A percentile compares a stretch with the other conserved stretches of the same genome.
These are phyloP conservation scores for Carex cristatella DNA, from an alignment of 176 grass and related monocot genomes.

Conservation along the genomic window DNA sequence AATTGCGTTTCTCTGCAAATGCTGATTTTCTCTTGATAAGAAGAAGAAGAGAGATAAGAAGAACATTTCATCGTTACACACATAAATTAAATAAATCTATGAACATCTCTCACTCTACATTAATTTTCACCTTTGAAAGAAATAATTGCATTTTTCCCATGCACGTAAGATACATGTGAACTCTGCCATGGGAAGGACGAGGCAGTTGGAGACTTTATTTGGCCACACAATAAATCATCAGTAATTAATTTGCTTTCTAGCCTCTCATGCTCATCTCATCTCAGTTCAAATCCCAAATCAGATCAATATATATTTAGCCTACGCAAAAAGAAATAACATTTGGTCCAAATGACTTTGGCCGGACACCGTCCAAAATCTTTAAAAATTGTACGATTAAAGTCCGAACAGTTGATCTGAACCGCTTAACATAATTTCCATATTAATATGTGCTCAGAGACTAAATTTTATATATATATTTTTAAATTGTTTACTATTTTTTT, in stretches of 20 bases:
- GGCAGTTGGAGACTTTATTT: constrained; percentile 25
- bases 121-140: constrained; percentile 12
- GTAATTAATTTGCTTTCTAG: constrained; percentile 17
- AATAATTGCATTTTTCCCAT: constrained; percentile 16
- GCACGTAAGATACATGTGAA: constrained; percentile 39
- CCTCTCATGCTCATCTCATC: background rate
- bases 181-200: constrained; percentile 46
- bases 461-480: no score
- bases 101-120: background rate
- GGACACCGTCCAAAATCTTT: no score
- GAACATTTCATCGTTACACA: background rate
- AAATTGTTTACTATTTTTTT: no score
- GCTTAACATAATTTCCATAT: no score
- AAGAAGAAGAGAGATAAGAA: background rate
- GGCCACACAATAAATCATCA: constrained; percentile 12
- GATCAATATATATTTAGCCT: background rate
- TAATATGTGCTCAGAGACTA: no score
- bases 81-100: background rate
- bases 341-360: no score
- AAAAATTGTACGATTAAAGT: no score
- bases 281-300: background rate
- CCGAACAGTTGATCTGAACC: no score
- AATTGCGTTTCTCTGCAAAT: background rate
- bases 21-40: background rate
- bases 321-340: background rate